Percentiles rank a stretch among this genome's conserved stretches.
Evolutionary conservation across 2,329 filamentous ascomycete species (phyloP).

Genomic region (Massarina eburnea): DNA sequence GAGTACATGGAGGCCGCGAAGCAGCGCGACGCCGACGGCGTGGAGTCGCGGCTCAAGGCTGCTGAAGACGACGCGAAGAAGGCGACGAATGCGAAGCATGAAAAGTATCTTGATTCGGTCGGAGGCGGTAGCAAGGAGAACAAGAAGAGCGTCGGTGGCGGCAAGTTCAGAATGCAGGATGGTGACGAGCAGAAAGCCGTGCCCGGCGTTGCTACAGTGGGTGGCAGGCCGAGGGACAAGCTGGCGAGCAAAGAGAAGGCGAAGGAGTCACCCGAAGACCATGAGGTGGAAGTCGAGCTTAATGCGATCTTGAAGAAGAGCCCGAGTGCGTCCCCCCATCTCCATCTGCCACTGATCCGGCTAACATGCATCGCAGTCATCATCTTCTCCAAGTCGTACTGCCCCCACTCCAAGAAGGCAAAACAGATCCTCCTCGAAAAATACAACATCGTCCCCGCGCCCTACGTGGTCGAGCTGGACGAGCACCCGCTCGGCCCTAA

Average conservation of each 20-base stretch:
- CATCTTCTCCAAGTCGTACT: constrained; percentile 95
- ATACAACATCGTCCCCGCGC: constrained; percentile 79
- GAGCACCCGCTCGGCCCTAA: constrained; percentile 70
- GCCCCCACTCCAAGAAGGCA: constrained; percentile 80
- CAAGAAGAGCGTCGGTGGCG: constrained; percentile 29
- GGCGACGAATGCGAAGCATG: constrained; percentile 66
- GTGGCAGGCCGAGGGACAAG: constrained; percentile 45
- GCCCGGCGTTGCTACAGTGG: constrained; percentile 48
- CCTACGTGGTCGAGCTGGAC: constrained; percentile 90
- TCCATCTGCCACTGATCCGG: not conserved
- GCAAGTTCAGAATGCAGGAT: constrained; percentile 12
- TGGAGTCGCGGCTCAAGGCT: constrained; percentile 63
- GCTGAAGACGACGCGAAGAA: constrained; percentile 71
- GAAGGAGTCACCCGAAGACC: constrained; percentile 61
- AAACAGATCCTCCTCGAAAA: constrained; percentile 82
- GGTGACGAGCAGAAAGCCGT: constrained; percentile 40
- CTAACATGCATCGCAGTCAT: constrained; percentile 62
- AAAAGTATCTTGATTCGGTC: constrained; percentile 46
- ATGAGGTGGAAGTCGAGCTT: constrained; percentile 69
- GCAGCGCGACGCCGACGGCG: constrained; percentile 57
- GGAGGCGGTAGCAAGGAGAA: constrained; percentile 43
- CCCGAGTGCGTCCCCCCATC: constrained; percentile 61
- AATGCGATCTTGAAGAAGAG: constrained; percentile 79
- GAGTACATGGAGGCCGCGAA: constrained; percentile 43
- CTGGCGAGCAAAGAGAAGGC: constrained; percentile 48